These are phyloP conservation scores for Tanacetum coccineum DNA, from an alignment of 129 eudicot genomes.

Conservation along the genomic window DNA sequence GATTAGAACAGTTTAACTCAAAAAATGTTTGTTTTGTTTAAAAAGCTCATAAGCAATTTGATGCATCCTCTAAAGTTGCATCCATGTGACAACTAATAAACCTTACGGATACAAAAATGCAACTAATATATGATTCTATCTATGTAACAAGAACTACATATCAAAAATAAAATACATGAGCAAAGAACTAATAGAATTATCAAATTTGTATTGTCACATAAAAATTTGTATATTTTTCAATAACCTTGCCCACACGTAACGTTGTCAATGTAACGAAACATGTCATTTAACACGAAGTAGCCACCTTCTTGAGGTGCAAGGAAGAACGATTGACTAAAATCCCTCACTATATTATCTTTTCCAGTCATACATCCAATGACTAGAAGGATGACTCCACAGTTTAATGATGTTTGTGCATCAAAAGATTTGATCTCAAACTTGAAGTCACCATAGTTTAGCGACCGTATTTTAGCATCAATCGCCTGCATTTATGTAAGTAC, in stretches of 20 bases:
- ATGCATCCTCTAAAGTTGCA: too few relatives aligned
- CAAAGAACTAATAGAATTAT: too few relatives aligned
- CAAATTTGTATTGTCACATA: neutral
- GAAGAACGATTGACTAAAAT: neutral
- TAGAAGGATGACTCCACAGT: neutral
- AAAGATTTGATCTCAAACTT: neutral
- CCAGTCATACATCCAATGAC: neutral
- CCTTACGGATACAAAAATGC: too few relatives aligned
- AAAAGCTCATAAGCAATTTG: too few relatives aligned
- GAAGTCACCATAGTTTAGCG: neutral
- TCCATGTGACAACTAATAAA: too few relatives aligned
- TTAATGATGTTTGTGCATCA: neutral
- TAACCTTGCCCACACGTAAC: neutral
- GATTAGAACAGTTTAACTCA: too few relatives aligned
- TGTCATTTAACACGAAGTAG: neutral
- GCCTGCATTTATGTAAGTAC: neutral
- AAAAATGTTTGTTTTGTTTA: too few relatives aligned
- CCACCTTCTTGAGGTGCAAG: slow-evolving; percentile 2
- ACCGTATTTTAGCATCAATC: neutral
- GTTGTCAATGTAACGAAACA: neutral
- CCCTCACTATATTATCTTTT: neutral
- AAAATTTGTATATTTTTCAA: neutral
- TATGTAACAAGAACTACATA: neutral
- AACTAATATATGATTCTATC: too few relatives aligned
- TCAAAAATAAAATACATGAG: neutral